These are phyloP conservation scores for Fusarium pseudoanthophilum DNA, from an alignment of 2,329 filamentous ascomycete genomes.

Conservation along the genomic window DNA sequence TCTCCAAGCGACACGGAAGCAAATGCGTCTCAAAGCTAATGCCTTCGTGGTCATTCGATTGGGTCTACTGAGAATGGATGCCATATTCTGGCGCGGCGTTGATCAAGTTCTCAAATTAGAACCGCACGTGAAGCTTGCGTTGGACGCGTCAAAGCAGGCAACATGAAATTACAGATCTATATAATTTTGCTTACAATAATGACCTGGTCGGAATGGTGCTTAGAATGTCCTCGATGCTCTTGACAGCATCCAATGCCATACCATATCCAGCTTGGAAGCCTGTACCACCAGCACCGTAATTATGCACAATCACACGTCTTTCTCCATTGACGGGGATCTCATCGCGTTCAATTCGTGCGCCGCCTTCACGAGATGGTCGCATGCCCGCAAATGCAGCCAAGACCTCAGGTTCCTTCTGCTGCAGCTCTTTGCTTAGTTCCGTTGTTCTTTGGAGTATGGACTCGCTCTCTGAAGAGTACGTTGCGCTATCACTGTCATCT, in stretches of 20 bases:
- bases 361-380: conserved; percentile 1
- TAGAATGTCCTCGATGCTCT: background rate
- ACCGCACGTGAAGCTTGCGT: background rate
- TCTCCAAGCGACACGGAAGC: background rate
- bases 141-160: background rate
- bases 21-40: conserved; percentile 4
- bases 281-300: conserved; percentile 4
- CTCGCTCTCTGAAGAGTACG: background rate
- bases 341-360: background rate
- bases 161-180: background rate
- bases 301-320: background rate
- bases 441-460: background rate
- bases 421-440: background rate
- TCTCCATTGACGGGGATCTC: background rate
- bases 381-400: background rate
- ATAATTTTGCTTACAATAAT: background rate
- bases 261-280: conserved; percentile 6
- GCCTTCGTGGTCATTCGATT: background rate
- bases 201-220: background rate
- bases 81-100: background rate
- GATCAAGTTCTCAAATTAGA: background rate
- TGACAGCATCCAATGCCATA: conserved; percentile 2
- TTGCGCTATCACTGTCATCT: background rate
- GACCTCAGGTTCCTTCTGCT: background rate
- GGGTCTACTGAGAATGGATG: background rate